A percentile compares a stretch with the other conserved stretches of the same genome.
Evolutionary conservation across 2,329 filamentous ascomycete genomes (phyloP).

Genomic region (Raffaelea deltoideospora): DNA sequence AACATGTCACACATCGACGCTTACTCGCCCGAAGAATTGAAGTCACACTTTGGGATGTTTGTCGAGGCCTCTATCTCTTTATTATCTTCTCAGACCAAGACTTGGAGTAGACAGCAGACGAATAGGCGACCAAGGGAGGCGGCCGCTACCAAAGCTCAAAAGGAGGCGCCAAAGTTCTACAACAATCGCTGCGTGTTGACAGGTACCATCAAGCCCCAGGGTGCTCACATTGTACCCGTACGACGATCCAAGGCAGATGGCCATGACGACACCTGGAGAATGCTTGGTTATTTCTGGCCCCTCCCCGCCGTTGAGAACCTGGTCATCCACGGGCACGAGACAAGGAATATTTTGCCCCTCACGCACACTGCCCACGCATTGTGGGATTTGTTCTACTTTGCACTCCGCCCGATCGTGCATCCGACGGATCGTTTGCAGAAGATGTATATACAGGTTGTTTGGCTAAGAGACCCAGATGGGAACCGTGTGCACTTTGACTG

Average conservation of each 20-base stretch:
- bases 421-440: neutral
- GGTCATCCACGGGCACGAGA: neutral
- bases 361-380: neutral
- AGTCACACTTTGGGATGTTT: no score
- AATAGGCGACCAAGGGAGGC: neutral
- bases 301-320: neutral
- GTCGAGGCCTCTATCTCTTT: no score
- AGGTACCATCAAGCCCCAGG: neutral
- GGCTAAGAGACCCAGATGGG: neutral
- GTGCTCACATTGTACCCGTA: neutral
- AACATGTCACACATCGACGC: no score
- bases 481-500: neutral
- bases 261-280: neutral
- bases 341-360: neutral
- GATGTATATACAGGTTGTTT: neutral
- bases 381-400: conserved; percentile 1
- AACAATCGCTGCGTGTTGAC: conserved; percentile 1
- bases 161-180: neutral
- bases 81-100: no score
- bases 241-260: neutral
- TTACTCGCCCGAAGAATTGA: no score
- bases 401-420: conserved; percentile 1
- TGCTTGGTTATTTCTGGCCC: neutral
- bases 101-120: no score
- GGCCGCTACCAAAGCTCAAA: conserved; percentile 1